Percentiles rank a stretch among this genome's conserved stretches.
Conservation (phyloP, 495 filamentous ascomycete species). For the Cudoniella acicularis region DNA sequence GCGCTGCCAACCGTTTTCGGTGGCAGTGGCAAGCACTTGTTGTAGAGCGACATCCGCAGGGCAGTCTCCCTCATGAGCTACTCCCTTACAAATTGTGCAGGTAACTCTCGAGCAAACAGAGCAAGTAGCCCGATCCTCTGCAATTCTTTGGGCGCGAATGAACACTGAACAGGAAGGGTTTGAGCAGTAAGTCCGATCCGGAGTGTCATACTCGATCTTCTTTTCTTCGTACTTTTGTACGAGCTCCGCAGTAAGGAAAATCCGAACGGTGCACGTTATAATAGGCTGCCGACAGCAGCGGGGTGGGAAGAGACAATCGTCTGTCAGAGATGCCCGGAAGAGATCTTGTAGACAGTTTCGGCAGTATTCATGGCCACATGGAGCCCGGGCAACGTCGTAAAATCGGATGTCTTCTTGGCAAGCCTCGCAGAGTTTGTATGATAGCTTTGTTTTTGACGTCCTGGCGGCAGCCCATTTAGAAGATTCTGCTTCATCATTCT, state of each 20-base stretch:
- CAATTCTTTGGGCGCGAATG: slow-evolving; percentile 12
- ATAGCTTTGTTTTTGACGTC: background rate
- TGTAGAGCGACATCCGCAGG: slow-evolving; percentile 19
- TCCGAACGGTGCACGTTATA: slow-evolving; percentile 2
- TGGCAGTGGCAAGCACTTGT: slow-evolving; percentile 10
- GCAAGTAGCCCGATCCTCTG: slow-evolving; percentile 28
- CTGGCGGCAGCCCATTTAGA: slow-evolving; percentile 11
- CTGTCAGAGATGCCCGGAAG: slow-evolving; percentile 14
- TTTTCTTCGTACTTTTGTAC: slow-evolving; percentile 21
- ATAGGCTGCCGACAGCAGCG: slow-evolving; percentile 17
- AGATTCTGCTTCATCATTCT: slow-evolving; percentile 8
- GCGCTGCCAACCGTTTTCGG: slow-evolving; percentile 23
- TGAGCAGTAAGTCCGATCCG: slow-evolving; percentile 27
- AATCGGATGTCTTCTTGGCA: slow-evolving; percentile 14
- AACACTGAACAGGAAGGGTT: slow-evolving; percentile 22
- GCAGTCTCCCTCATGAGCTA: slow-evolving; percentile 15
- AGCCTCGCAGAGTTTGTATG: slow-evolving; percentile 7
- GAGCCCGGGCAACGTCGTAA: slow-evolving; percentile 11
- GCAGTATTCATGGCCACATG: slow-evolving; percentile 23
- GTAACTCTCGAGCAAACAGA: slow-evolving; percentile 30
- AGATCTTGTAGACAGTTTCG: slow-evolving; percentile 14
- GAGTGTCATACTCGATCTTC: slow-evolving; percentile 25
- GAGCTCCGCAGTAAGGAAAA: slow-evolving; percentile 15
- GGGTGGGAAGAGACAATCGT: slow-evolving; percentile 21
- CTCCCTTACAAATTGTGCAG: slow-evolving; percentile 39